A percentile compares a stretch with the other conserved stretches of the same genome.
Conservation (phyloP, 1,284 basidiomycete genomes). For the Malassezia globosa region DNA sequence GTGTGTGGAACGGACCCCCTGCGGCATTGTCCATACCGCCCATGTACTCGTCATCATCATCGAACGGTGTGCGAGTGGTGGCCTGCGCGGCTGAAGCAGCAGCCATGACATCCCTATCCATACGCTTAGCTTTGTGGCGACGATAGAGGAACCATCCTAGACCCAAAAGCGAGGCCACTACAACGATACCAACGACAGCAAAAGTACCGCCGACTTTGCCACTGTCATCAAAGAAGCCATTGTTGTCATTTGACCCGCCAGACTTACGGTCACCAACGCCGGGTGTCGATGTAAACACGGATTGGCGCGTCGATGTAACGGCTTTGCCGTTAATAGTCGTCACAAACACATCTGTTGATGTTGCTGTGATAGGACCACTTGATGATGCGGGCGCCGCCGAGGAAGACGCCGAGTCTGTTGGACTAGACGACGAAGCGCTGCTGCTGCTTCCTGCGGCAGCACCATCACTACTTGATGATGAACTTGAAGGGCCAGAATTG, state of each 20-base stretch:
- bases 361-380: background rate
- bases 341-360: background rate
- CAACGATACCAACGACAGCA: slow-evolving; percentile 42
- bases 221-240: slow-evolving; percentile 36
- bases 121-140: slow-evolving; percentile 36
- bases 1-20: background rate
- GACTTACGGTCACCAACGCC: background rate
- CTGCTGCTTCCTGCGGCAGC: background rate
- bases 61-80: slow-evolving; percentile 42
- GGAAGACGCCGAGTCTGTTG: background rate
- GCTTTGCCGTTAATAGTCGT: background rate
- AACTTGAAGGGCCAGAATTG: background rate
- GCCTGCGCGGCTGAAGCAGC: slow-evolving; percentile 44
- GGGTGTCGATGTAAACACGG: slow-evolving; percentile 19
- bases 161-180: slow-evolving; percentile 25
- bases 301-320: background rate
- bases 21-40: slow-evolving; percentile 35
- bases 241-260: background rate
- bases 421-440: no score
- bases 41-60: slow-evolving; percentile 46
- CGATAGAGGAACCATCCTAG: slow-evolving; percentile 37
- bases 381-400: background rate
- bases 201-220: slow-evolving; percentile 45
- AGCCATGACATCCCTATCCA: slow-evolving; percentile 46
- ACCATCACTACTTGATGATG: background rate